Conservation (phyloP, 2,329 filamentous ascomycete species). For the Aspergillus tubingensis region DNA sequence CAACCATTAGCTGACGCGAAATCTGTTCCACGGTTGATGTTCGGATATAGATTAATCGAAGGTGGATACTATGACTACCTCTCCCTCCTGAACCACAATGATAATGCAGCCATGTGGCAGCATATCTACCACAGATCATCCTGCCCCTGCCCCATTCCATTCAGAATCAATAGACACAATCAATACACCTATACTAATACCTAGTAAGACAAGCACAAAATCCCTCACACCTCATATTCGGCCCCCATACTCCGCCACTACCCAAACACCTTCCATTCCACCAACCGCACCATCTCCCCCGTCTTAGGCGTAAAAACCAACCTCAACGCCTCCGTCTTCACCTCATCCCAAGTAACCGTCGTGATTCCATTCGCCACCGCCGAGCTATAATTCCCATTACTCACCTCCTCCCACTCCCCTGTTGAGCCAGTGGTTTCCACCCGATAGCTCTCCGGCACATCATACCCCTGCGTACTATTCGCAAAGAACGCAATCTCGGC, state of each 20-base stretch:
- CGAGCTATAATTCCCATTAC: slow-evolving; percentile 7
- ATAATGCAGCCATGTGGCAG: no score
- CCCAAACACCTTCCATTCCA: slow-evolving; percentile 21
- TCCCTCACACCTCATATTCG: not conserved
- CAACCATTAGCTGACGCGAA: no score
- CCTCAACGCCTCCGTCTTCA: slow-evolving; percentile 10
- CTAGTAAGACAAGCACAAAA: no score
- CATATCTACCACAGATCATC: no score
- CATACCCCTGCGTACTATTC: slow-evolving; percentile 16
- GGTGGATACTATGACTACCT: no score
- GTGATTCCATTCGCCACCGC: slow-evolving; percentile 23
- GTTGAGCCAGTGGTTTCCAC: slow-evolving; percentile 9
- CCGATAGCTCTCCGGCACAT: slow-evolving; percentile 15
- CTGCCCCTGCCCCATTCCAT: no score
- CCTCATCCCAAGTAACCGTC: slow-evolving; percentile 15
- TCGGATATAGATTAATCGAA: no score
- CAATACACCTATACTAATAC: no score
- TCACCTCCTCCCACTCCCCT: slow-evolving; percentile 17
- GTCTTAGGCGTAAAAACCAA: slow-evolving; percentile 17
- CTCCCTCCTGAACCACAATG: no score
- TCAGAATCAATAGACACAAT: no score
- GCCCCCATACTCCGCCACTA: not conserved
- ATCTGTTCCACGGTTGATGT: no score
- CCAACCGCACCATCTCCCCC: slow-evolving; percentile 17
- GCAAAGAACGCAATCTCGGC: slow-evolving; percentile 24